Conservation (phyloP, 306 rosid genomes). For the Glycyrrhiza uralensis region DNA sequence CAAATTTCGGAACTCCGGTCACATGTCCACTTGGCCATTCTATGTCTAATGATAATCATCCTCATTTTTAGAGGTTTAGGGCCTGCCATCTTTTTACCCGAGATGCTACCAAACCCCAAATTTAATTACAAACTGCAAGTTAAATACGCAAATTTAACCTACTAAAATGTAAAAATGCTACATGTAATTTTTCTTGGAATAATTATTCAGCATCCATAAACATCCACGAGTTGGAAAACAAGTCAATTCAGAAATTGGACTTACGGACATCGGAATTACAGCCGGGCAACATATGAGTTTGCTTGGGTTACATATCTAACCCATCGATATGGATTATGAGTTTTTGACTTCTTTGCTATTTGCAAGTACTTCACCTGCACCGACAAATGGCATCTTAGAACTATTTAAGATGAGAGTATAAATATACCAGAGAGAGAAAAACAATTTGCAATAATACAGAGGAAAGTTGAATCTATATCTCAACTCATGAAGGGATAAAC, state of each 20-base stretch:
- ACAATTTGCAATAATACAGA: not conserved
- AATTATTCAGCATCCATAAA: conserved; percentile 15
- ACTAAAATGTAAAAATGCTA: not conserved
- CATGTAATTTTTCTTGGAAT: not conserved
- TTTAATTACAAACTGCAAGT: not conserved
- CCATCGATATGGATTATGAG: conserved; percentile 81
- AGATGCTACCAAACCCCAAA: not conserved
- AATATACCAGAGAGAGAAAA: not conserved
- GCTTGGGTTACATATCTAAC: conserved; percentile 89
- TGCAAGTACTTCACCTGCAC: conserved; percentile 93
- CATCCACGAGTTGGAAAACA: conserved; percentile 16
- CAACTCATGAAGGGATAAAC: not conserved
- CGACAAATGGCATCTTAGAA: conserved; percentile 22
- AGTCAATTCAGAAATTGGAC: not conserved
- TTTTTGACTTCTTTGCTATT: conserved; percentile 68
- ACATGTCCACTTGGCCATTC: too few relatives aligned
- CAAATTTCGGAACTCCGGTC: too few relatives aligned
- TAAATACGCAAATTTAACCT: not conserved
- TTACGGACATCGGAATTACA: conserved; percentile 33
- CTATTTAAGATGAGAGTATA: not conserved
- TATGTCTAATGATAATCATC: not conserved
- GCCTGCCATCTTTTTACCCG: not conserved
- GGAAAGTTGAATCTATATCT: conserved; percentile 11
- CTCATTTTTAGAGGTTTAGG: not conserved
- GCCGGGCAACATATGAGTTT: conserved; percentile 83